Evolutionary conservation across 2,329 filamentous ascomycete species (phyloP), one percentile per base, ranked within the genome.

Genomic region (Penicillium sp.): DNA sequence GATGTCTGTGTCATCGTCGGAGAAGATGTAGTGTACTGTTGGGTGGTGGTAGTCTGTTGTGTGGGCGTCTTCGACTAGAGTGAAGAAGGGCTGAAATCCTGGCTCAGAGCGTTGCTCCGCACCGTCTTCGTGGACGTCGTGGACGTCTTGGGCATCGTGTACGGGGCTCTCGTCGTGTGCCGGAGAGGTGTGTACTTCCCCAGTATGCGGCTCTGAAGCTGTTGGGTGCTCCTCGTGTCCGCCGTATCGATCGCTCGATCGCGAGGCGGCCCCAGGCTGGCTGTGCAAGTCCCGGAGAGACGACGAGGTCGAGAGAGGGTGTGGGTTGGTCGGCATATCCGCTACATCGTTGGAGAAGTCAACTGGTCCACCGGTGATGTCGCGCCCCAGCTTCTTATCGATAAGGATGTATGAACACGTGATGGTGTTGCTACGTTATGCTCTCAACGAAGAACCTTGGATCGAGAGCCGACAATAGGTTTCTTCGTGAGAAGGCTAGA

Each of bases 1-100:
- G 40, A 88, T 76, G 42, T 92, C 88, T 2, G 85, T 82, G 66
- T 96, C 91, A 72, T 97, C 94, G 71, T 97, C 92, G 62, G 84
- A 83, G 76, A 99, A 97, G 65, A 97, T 82, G 75, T 97, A 97
- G 74, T 92, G 90, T 1, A 96, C 85, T 47, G 83, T 85, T 1
- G 92, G 94, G 69, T 97, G 92, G 63, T 90, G 81, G 55, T 90
- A 88, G 41, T 89, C 83, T 62, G 84, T 81, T 8, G 83, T 86
- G n/a, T 83, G 81, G 10, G 81, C 74, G 70, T 96, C 91, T 66
- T 89, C 85, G 58, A 97, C 79, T 38, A 96, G 78, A 1, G 90
- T 88, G 76, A 96, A 96, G 76, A 96, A 87, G 2, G 90, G 89
- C 40, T 84, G 80, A 70, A 95, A 92, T 5, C 28, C 5, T 11